These are phyloP conservation scores for Gautieria morchelliformis DNA, from an alignment of 768 basidiomycete genomes.

Conservation along the genomic window DNA sequence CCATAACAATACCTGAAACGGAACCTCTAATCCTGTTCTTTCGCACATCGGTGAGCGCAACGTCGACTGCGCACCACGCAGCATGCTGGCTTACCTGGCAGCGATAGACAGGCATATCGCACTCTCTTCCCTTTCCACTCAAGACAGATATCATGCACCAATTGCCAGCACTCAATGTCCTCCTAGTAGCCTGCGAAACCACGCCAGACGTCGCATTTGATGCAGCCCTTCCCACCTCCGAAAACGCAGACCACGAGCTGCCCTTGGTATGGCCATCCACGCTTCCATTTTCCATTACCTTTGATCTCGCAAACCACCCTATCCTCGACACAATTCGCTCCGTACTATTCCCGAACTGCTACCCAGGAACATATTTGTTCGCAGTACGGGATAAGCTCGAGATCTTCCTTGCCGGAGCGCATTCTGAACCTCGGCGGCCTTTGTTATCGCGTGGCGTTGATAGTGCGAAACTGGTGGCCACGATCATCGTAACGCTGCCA, in stretches of 20 bases:
- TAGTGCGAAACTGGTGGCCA: slow-evolving; percentile 48
- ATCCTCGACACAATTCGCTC: slow-evolving; percentile 69
- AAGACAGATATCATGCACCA: slow-evolving; percentile 58
- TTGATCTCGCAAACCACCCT: slow-evolving; percentile 75
- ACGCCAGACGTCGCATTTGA: slow-evolving; percentile 27
- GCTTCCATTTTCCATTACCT: slow-evolving; percentile 62
- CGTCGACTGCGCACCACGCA: neutral
- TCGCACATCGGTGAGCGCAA: slow-evolving; percentile 52
- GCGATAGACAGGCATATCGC: slow-evolving; percentile 61
- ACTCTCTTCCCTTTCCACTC: slow-evolving; percentile 75
- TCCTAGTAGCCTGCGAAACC: slow-evolving; percentile 65
- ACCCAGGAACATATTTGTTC: slow-evolving; percentile 60
- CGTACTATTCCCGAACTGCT: slow-evolving; percentile 62
- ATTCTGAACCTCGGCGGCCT: slow-evolving; percentile 45
- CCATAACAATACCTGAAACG: slow-evolving; percentile 56
- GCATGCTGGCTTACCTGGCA: neutral
- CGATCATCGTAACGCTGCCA: slow-evolving; percentile 63
- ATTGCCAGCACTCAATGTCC: slow-evolving; percentile 69
- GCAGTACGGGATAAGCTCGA: slow-evolving; percentile 62
- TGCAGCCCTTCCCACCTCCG: neutral
- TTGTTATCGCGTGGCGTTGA: slow-evolving; percentile 36
- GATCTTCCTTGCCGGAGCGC: slow-evolving; percentile 50
- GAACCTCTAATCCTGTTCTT: slow-evolving; percentile 66
- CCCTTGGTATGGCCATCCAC: slow-evolving; percentile 61
- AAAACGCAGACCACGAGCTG: slow-evolving; percentile 44